These are phyloP conservation scores for Pythium rishiriense DNA, from an alignment of 352 stramenopile genomes.

Conservation along the genomic window DNA sequence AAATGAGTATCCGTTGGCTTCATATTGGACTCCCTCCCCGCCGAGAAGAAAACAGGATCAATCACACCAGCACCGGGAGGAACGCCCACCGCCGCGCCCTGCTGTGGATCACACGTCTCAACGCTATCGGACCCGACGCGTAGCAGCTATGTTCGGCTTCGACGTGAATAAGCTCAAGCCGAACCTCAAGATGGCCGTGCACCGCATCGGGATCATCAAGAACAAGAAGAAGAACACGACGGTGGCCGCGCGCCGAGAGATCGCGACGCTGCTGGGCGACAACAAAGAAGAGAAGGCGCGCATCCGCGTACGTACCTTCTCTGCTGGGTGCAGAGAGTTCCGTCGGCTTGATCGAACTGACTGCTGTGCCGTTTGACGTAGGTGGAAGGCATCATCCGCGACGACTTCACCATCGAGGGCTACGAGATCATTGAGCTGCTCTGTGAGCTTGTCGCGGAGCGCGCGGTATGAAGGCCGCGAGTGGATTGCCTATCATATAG, in stretches of 20 bases:
- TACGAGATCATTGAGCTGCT: constrained; percentile 95
- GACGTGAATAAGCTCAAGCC: constrained; percentile 92
- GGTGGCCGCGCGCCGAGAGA: constrained; percentile 71
- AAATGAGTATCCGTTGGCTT: neutral
- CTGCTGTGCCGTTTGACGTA: constrained; percentile 27
- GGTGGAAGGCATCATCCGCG: constrained; percentile 93
- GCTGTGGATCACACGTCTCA: neutral
- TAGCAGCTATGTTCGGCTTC: constrained; percentile 83
- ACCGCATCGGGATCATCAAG: constrained; percentile 90
- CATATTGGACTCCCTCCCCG: neutral
- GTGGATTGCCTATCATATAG: neutral
- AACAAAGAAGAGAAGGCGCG: constrained; percentile 93
- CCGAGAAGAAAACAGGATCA: constrained; percentile 14
- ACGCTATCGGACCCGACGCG: neutral
- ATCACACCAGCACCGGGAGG: neutral
- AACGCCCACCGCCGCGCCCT: neutral
- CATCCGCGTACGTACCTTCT: constrained; percentile 80
- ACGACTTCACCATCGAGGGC: constrained; percentile 95
- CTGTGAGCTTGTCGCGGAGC: constrained; percentile 92
- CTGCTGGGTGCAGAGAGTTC: neutral
- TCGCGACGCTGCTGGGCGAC: constrained; percentile 77
- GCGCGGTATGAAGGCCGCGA: constrained; percentile 48
- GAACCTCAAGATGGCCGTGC: constrained; percentile 92
- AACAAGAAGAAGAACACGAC: constrained; percentile 91
- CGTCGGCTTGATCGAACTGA: neutral